A percentile compares a stretch with the other conserved stretches of the same genome.
Evolutionary conservation across 805 yeast genomes (phyloP).

Genomic region (Yarrowia alimentaria): DNA sequence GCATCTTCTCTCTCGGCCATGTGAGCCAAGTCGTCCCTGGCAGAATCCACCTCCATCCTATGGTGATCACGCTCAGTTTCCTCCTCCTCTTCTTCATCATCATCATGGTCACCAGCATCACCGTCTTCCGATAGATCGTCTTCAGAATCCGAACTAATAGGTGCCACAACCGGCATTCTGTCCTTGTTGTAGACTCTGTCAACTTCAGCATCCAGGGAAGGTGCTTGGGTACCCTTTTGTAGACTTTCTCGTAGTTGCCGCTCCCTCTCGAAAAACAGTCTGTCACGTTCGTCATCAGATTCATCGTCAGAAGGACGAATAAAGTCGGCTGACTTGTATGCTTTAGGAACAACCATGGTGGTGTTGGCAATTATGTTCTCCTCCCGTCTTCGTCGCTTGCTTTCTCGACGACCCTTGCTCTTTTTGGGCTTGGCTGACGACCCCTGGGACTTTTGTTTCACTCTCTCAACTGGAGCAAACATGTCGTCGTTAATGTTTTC

Average conservation of each 20-base stretch:
- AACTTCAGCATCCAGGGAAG: not conserved
- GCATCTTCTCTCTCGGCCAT: constrained; percentile 4
- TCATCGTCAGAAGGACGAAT: constrained; percentile 64
- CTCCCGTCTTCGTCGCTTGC: constrained; percentile 1
- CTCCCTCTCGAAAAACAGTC: constrained; percentile 57
- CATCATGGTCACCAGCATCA: too few relatives aligned
- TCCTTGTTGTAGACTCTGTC: not conserved
- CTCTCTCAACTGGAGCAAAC: constrained; percentile 15
- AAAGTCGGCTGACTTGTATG: constrained; percentile 43
- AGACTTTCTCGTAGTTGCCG: constrained; percentile 36
- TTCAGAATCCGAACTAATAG: too few relatives aligned
- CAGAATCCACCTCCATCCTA: constrained; percentile 2
- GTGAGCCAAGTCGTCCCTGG: not conserved
- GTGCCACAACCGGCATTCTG: too few relatives aligned
- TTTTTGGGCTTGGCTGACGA: constrained; percentile 29
- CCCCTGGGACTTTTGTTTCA: constrained; percentile 15
- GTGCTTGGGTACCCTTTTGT: not conserved
- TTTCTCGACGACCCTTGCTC: constrained; percentile 10
- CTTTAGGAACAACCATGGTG: not conserved
- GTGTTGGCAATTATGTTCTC: not conserved
- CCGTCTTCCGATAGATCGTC: too few relatives aligned
- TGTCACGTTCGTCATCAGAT: constrained; percentile 55
- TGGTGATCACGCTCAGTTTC: not conserved
- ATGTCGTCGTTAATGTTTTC: constrained; percentile 2
- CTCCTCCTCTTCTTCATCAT: constrained; percentile 1